Conservation (phyloP, 208 protist genomes). For the Naegleria gruberi region DNA sequence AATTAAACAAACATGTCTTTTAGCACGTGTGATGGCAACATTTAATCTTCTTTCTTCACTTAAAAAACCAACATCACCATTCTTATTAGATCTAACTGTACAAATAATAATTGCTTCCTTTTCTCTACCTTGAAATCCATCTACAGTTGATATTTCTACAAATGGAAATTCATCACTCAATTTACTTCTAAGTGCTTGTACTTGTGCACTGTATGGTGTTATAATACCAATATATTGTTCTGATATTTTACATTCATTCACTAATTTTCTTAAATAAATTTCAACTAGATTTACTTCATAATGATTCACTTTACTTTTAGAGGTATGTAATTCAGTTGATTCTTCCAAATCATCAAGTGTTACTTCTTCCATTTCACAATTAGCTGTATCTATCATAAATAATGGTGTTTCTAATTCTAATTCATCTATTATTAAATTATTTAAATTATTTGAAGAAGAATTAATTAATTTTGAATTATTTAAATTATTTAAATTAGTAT, state of each 20-base stretch:
- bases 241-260: background rate
- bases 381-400: conserved; percentile 26
- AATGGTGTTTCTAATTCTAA: background rate
- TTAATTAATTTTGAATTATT: too few species aligned
- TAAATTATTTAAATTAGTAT: too few species aligned
- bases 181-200: background rate
- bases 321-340: background rate
- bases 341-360: background rate
- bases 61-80: conserved; percentile 49
- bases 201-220: conserved; percentile 45
- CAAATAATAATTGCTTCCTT: conserved; percentile 57
- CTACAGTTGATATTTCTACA: conserved; percentile 48
- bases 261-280: conserved; percentile 17
- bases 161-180: conserved; percentile 13
- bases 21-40: conserved; percentile 45
- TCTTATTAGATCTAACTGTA: conserved; percentile 43
- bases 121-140: conserved; percentile 57
- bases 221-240: conserved; percentile 38
- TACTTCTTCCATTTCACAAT: conserved; percentile 18
- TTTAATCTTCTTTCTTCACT: conserved; percentile 47
- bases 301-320: conserved; percentile 23
- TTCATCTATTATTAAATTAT: too few species aligned
- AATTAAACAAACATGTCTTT: conserved; percentile 33
- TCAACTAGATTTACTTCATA: conserved; percentile 28
- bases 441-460: too few species aligned